These are phyloP conservation scores for Sporisorium iseilematis-ciliati DNA, from an alignment of 1,284 basidiomycete genomes.

Conservation along the genomic window DNA sequence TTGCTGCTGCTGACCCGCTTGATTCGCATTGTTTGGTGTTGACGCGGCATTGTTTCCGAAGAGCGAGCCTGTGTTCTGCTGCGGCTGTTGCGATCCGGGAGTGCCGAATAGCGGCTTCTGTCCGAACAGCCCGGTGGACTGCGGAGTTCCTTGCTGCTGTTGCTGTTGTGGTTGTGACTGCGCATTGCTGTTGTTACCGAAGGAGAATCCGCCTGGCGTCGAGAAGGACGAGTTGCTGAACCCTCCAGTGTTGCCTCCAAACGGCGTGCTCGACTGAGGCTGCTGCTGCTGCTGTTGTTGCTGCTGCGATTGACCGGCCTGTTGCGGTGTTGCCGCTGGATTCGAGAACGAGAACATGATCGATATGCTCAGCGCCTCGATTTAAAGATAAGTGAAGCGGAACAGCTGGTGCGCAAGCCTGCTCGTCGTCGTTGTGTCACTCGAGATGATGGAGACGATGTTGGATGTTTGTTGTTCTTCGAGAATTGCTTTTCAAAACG, in stretches of 20 bases:
- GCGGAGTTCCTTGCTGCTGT: constrained; percentile 28
- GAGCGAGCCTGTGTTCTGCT: constrained; percentile 29
- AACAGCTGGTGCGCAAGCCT: too few relatives aligned
- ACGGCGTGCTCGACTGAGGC: constrained; percentile 38
- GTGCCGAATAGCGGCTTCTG: constrained; percentile 55
- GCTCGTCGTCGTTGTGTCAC: too few relatives aligned
- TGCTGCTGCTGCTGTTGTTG: constrained; percentile 30
- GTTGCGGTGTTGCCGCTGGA: constrained; percentile 30
- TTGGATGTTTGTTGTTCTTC: constrained; percentile 26
- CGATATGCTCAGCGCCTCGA: not conserved
- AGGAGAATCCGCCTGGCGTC: constrained; percentile 38
- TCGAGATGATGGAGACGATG: not conserved
- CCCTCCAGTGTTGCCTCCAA: constrained; percentile 25
- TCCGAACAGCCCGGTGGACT: constrained; percentile 27
- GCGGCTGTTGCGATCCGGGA: constrained; percentile 36
- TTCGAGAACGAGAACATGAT: constrained; percentile 46
- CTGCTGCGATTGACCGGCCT: constrained; percentile 29
- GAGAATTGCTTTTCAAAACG: constrained; percentile 7
- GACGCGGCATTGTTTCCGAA: constrained; percentile 24
- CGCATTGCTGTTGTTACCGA: constrained; percentile 36
- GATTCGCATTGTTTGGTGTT: constrained; percentile 15
- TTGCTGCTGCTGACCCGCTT: constrained; percentile 18
- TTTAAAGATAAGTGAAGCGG: too few relatives aligned
- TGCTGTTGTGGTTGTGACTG: constrained; percentile 20
- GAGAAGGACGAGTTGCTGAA: constrained; percentile 22